Evolutionary conservation across 2,329 filamentous ascomycete genomes (phyloP).

Genomic region (Blastomyces parvus): DNA sequence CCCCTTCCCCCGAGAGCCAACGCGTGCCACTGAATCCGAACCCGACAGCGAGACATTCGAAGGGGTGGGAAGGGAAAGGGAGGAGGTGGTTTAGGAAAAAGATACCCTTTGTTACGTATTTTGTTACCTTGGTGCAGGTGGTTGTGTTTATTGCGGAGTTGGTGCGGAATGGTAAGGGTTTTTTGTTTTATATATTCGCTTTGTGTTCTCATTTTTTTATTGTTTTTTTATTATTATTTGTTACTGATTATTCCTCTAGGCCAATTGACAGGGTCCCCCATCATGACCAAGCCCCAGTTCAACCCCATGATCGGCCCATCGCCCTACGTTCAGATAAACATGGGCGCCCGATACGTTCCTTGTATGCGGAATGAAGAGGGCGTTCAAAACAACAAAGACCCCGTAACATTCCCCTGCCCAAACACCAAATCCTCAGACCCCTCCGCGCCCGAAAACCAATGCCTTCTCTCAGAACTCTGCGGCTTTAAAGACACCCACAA

Average conservation of each 20-base stretch:
- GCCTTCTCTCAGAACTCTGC: constrained; percentile 69
- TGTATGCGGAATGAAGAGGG: constrained; percentile 73
- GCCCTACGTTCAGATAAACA: constrained; percentile 82
- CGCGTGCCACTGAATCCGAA: constrained; percentile 17
- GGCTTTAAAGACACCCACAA: constrained; percentile 56
- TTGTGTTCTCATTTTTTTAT: constrained; percentile 3
- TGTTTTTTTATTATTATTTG: neutral
- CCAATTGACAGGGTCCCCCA: constrained; percentile 62
- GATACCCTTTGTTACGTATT: constrained; percentile 72
- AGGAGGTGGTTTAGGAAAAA: constrained; percentile 44
- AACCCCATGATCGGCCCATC: constrained; percentile 98
- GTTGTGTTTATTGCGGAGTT: constrained; percentile 84
- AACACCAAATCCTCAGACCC: constrained; percentile 57
- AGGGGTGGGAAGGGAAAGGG: constrained; percentile 40
- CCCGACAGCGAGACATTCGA: constrained; percentile 15
- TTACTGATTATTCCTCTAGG: constrained; percentile 37
- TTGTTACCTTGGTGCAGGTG: constrained; percentile 66
- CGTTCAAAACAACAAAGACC: constrained; percentile 28
- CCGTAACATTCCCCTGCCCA: constrained; percentile 62
- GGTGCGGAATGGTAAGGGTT: constrained; percentile 63
- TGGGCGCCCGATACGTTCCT: constrained; percentile 84
- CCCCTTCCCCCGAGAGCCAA: constrained; percentile 49
- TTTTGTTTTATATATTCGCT: neutral
- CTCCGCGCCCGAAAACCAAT: constrained; percentile 44
- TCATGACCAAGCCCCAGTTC: constrained; percentile 67